Conservation (phyloP, 768 basidiomycete species). For the Grammothele lineata region DNA sequence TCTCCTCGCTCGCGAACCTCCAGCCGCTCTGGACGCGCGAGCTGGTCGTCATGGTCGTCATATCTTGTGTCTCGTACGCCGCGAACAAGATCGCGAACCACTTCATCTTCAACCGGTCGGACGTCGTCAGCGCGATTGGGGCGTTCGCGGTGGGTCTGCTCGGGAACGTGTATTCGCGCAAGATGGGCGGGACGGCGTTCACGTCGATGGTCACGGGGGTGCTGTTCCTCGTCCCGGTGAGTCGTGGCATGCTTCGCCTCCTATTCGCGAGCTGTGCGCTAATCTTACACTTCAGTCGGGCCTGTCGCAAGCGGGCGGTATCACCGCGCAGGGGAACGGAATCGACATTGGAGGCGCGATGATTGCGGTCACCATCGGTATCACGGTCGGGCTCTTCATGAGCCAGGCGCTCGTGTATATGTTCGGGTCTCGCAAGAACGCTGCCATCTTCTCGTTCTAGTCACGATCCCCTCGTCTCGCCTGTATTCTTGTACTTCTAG, state of each 20-base stretch:
- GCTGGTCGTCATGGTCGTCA: slow-evolving; percentile 78
- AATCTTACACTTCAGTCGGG: slow-evolving; percentile 66
- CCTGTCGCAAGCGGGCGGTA: slow-evolving; percentile 81
- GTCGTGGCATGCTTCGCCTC: too few relatives aligned
- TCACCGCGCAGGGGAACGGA: slow-evolving; percentile 74
- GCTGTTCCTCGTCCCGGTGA: slow-evolving; percentile 79
- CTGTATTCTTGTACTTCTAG: slow-evolving; percentile 74
- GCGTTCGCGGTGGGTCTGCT: slow-evolving; percentile 77
- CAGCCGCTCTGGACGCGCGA: slow-evolving; percentile 72
- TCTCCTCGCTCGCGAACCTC: slow-evolving; percentile 72
- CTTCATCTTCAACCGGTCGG: slow-evolving; percentile 80
- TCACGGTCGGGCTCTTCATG: slow-evolving; percentile 86
- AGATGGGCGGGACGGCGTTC: slow-evolving; percentile 83
- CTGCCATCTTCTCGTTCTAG: slow-evolving; percentile 82
- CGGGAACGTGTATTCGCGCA: slow-evolving; percentile 78
- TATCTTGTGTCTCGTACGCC: slow-evolving; percentile 75
- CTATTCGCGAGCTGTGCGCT: too few relatives aligned
- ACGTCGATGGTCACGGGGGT: slow-evolving; percentile 91
- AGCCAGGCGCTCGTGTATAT: slow-evolving; percentile 85
- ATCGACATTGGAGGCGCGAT: slow-evolving; percentile 85
- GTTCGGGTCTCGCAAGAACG: slow-evolving; percentile 79
- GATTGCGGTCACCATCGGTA: slow-evolving; percentile 88
- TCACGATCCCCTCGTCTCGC: not conserved
- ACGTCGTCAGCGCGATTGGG: slow-evolving; percentile 81
- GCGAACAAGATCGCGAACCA: slow-evolving; percentile 82